Evolutionary conservation across 2,329 filamentous ascomycete species (phyloP), one percentile per base, ranked within the genome.

Genomic region (Neurospora sp.): DNA sequence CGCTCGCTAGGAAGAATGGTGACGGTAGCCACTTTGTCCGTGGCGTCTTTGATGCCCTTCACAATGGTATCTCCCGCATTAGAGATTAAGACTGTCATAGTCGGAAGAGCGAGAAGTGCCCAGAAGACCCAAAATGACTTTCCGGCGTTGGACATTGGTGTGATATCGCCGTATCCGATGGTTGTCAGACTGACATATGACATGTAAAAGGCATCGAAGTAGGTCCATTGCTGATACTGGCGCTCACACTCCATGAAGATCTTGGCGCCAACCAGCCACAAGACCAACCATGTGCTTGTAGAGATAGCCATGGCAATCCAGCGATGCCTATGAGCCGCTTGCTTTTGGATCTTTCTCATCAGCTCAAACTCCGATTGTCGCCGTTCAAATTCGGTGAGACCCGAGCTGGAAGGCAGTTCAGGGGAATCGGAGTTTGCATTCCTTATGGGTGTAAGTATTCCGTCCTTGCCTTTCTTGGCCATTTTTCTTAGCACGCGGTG

Each of bases 61-160:
- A 97, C 89, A 23, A 97, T 86, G 0, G 94, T 97, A 75, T 96
- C 91, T 33, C 91, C 92, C 71, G 96, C 91, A 74, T 94, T 91
- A 11, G 89, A 91, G 72, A 96, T 91, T 12, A 97, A 85, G 19
- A 97, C 89, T 0, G 94, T 97, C 86, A 94, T 94, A 2, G 92
- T 94, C 0, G 94, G 94, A 3, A 97, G 84, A 0, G 93, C 93
- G 36, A 97, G 85, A 1, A 97, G 79, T 15, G 90, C 92, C 94
- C 94, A 97, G 69, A 97, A 89, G n/a, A 97, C 92, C 75, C 97
- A 97, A 78, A 97, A 97, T 0, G 92, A 88, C 69, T 92, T 89
- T 1, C 92, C 92, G 0, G 89, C 86, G 73, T 93, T 94, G 1
- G 90, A 92, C n/a, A 88, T 83, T 0, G 93, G 93, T 1, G 89